Evolutionary conservation across 495 filamentous ascomycete genomes (phyloP).

Genomic region (Acidiella bohemica): DNA sequence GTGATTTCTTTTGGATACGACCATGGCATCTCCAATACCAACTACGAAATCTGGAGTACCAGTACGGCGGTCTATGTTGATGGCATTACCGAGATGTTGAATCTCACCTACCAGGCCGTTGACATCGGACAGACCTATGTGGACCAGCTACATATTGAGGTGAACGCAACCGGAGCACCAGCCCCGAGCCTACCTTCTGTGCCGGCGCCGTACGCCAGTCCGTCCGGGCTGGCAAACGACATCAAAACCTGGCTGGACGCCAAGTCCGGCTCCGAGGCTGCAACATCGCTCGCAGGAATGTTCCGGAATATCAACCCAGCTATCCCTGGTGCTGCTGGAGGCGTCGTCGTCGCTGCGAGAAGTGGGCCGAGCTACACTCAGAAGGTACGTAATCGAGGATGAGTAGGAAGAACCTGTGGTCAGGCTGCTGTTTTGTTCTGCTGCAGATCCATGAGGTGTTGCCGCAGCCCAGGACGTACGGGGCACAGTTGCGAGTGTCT

Average conservation of each 20-base stretch:
- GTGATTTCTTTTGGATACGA: slow-evolving; percentile 11
- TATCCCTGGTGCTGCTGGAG: slow-evolving; percentile 13
- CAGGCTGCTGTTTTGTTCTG: too few species aligned
- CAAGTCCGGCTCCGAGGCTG: slow-evolving; percentile 11
- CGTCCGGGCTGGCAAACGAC: slow-evolving; percentile 15
- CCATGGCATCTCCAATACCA: slow-evolving; percentile 5
- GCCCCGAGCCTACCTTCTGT: slow-evolving; percentile 4
- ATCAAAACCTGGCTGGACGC: slow-evolving; percentile 15
- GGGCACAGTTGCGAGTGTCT: too few species aligned
- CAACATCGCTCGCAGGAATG: slow-evolving; percentile 9
- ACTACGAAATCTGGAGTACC: slow-evolving; percentile 16
- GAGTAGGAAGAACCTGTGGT: too few species aligned
- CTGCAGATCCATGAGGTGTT: too few species aligned
- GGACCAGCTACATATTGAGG: slow-evolving; percentile 9
- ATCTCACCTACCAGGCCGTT: slow-evolving; percentile 18
- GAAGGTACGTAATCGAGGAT: too few species aligned
- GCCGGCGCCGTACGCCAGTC: slow-evolving; percentile 19
- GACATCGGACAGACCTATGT: slow-evolving; percentile 19
- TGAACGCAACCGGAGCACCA: slow-evolving; percentile 13
- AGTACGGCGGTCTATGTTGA: slow-evolving; percentile 17
- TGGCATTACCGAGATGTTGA: slow-evolving; percentile 18
- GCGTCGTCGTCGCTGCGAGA: slow-evolving; percentile 19
- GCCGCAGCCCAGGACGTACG: too few species aligned
- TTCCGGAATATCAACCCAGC: slow-evolving; percentile 21
- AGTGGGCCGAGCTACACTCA: slow-evolving; percentile 14